phyloP scores from a whole-genome alignment of 768 basidiomycete genomes.

The Amanita thiersii region DNA sequence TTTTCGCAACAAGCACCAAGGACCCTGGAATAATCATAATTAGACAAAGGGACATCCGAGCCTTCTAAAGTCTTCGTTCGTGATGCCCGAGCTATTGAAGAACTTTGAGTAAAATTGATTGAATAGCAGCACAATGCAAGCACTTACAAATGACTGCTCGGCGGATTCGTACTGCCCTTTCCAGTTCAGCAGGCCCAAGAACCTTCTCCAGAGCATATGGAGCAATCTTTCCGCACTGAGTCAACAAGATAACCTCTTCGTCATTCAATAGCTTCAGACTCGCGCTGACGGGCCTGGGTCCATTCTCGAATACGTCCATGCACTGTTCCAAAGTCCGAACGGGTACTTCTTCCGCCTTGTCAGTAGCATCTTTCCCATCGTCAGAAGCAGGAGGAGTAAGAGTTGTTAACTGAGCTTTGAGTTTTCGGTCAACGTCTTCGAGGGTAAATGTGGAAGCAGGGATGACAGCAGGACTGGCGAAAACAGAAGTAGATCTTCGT shows the following conservation, averaged over 20 bases:
- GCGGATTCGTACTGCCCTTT: constrained; percentile 81
- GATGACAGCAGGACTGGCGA: constrained; percentile 14
- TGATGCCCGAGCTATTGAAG: constrained; percentile 69
- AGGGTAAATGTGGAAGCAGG: constrained; percentile 37
- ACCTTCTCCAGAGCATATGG: constrained; percentile 96
- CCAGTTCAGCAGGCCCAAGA: constrained; percentile 58
- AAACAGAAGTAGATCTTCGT: neutral
- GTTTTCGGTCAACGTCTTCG: constrained; percentile 46
- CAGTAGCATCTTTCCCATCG: constrained; percentile 5
- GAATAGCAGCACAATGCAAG: neutral
- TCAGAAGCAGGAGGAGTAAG: constrained; percentile 8
- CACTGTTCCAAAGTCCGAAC: constrained; percentile 66
- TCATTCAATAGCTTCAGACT: constrained; percentile 66
- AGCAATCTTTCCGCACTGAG: constrained; percentile 88
- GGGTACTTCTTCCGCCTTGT: constrained; percentile 3
- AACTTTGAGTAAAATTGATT: constrained; percentile 4
- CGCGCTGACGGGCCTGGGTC: constrained; percentile 50
- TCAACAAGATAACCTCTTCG: constrained; percentile 85
- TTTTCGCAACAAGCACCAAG: constrained; percentile 98
- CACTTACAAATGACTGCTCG: constrained; percentile 85
- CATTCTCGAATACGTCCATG: constrained; percentile 71
- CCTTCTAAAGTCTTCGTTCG: constrained; percentile 75
- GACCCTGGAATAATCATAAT: constrained; percentile 92
- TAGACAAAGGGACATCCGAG: constrained; percentile 72
- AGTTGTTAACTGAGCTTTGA: constrained; percentile 16